These are phyloP conservation scores for Uronychia setigera DNA, from an alignment of 73 alveolate genomes.

Conservation along the genomic window DNA sequence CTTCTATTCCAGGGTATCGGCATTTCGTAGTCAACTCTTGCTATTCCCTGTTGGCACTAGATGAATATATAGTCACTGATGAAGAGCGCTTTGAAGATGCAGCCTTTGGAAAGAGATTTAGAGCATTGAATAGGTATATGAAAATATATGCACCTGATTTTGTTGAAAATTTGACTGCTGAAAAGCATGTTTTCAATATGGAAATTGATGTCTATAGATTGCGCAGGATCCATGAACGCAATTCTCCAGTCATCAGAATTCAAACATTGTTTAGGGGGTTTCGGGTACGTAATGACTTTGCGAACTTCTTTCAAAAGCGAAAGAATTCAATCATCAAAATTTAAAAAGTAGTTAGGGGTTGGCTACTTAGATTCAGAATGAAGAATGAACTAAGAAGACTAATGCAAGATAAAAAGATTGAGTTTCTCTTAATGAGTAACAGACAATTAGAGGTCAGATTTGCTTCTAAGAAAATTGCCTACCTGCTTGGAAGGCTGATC, in stretches of 20 bases:
- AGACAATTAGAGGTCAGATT: conserved; percentile 15
- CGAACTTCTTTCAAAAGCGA: conserved; percentile 44
- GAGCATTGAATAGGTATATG: conserved; percentile 55
- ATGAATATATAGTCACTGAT: conserved; percentile 60
- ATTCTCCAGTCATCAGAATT: conserved; percentile 56
- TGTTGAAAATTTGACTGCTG: conserved; percentile 54
- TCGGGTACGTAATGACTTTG: conserved; percentile 24
- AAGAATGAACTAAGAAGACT: conserved; percentile 6
- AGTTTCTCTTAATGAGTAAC: conserved; percentile 42
- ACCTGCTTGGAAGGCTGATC: conserved; percentile 22
- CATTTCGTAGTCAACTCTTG: conserved; percentile 52
- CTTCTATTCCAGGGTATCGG: conserved; percentile 57
- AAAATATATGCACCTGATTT: conserved; percentile 59
- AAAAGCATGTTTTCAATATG: conserved; percentile 60
- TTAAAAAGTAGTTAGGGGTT: conserved; percentile 22
- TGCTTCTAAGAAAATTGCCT: conserved; percentile 38
- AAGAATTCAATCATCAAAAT: conserved; percentile 43
- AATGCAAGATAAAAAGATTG: conserved; percentile 34
- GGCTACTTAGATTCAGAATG: conserved; percentile 9
- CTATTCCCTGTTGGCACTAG: conserved; percentile 41
- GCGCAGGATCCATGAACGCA: conserved; percentile 49
- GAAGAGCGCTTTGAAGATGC: conserved; percentile 71
- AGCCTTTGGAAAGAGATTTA: conserved; percentile 48
- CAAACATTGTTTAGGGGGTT: conserved; percentile 58
- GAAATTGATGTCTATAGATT: conserved; percentile 58